These are phyloP conservation scores for Eutypella sp. DNA, from an alignment of 2,329 filamentous ascomycete species.

Conservation along the genomic window DNA sequence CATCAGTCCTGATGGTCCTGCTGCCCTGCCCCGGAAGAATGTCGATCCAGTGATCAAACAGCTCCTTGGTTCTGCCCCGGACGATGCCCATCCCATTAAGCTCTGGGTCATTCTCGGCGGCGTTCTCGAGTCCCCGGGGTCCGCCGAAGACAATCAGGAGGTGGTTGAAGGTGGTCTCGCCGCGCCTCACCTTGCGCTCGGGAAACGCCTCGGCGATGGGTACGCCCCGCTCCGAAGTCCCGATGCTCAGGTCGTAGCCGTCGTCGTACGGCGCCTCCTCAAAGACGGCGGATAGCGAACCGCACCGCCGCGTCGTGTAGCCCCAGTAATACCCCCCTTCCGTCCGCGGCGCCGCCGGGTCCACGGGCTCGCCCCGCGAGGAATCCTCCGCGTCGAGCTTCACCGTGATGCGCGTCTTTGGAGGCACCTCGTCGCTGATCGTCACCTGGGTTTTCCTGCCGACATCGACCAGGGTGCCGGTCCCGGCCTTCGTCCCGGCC, in stretches of 20 bases:
- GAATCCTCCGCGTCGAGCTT: conserved; percentile 50
- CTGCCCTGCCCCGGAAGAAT: conserved; percentile 76
- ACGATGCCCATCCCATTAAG: conserved; percentile 57
- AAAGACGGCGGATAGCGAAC: conserved; percentile 66
- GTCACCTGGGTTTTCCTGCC: conserved; percentile 51
- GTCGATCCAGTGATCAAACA: conserved; percentile 85
- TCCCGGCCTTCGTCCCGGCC: conserved; percentile 34
- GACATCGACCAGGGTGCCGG: conserved; percentile 53
- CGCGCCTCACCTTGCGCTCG: conserved; percentile 29
- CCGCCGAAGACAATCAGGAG: conserved; percentile 77
- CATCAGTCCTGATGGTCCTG: conserved; percentile 76
- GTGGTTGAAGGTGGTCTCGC: conserved; percentile 54
- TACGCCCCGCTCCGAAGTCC: conserved; percentile 73
- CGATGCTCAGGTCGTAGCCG: conserved; percentile 79
- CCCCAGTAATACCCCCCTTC: conserved; percentile 85
- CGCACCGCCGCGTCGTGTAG: conserved; percentile 63
- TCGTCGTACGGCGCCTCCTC: conserved; percentile 70
- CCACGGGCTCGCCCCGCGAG: conserved; percentile 53
- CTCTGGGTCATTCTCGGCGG: conserved; percentile 56
- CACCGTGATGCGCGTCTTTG: conserved; percentile 69
- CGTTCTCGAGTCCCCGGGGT: conserved; percentile 72
- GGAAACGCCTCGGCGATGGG: conserved; percentile 44
- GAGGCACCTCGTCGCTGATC: conserved; percentile 58
- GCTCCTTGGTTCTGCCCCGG: conserved; percentile 57
- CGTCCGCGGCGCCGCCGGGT: conserved; percentile 64